Base-by-base conservation (phyloP, 352 stramenopile species). In the Pythium sp. region DNA sequence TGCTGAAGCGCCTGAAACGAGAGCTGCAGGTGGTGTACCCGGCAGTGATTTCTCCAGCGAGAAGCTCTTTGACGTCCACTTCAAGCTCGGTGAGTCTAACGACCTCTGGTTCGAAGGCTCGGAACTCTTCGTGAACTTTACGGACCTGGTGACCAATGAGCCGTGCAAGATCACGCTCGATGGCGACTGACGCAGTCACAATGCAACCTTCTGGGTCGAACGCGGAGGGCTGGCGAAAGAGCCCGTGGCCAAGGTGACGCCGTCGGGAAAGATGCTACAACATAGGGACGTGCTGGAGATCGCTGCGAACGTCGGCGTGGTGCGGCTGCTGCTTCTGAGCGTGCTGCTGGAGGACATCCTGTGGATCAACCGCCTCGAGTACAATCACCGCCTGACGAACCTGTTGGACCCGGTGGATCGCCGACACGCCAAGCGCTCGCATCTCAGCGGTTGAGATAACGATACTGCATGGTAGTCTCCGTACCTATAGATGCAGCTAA, bases 31-130 rank as follows among this genome's bases (percentile, higher is more conserved):
- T 14, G 5, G 51, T 58, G 53, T 32, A 41, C 26, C 53, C 2
- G 26, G 9, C 1, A 34, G 26, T 26, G 34, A 14, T 15, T 30
- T 38, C 11, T n/a, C 53, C 12, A 20, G 12, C 24, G 24, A 58
- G 24, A 36, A 58, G 24, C 24, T 58, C 51, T 58, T 58, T 34
- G 51, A 58, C 11, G 51, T 58, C 24, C 51, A 36, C 24, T 58
- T 58, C 24, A 58, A 34, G 24, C 51, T 58, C 51, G 51, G 51
- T 8, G 51, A 58, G 51, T 58, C 51, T 12, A 58, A 36, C 24
- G 8, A 28, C 11, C 24, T 58, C 12, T 58, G 51, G 51, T 58
- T 58, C 51, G 51, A 58, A n/a, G 53, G 41, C 53, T 38, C 26
- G 53, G 53, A 58, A 15, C 53, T 58, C 14, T 36, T 58, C 53